Percentiles rank a stretch among this genome's conserved stretches.
phyloP scores from a whole-genome alignment of 768 basidiomycete genomes.

The Tylopilus balloui region DNA sequence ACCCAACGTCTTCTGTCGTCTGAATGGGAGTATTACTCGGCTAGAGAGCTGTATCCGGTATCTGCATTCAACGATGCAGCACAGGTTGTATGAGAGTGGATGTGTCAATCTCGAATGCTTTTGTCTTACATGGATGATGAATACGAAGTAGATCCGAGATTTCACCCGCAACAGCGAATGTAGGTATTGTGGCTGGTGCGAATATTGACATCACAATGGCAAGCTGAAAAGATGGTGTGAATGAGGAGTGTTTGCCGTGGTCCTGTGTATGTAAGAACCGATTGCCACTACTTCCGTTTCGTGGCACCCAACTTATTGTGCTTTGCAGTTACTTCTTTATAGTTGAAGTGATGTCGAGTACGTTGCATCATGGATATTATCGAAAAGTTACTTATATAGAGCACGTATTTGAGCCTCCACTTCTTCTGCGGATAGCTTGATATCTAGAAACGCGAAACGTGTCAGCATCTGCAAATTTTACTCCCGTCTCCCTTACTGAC shows the following conservation, averaged over 20 bases:
- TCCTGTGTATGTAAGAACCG: neutral
- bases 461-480: slow-evolving; percentile 7
- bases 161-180: slow-evolving; percentile 8
- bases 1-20: slow-evolving; percentile 5
- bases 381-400: slow-evolving; percentile 43
- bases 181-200: slow-evolving; percentile 4
- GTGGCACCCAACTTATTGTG: neutral
- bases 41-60: neutral
- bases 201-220: neutral
- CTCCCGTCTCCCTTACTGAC: slow-evolving; percentile 29
- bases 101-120: neutral
- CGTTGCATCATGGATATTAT: neutral
- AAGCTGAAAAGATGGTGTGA: neutral
- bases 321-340: neutral
- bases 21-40: slow-evolving; percentile 2
- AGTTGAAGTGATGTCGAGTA: neutral
- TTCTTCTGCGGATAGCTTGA: slow-evolving; percentile 70
- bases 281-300: neutral
- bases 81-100: neutral
- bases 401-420: slow-evolving; percentile 66
- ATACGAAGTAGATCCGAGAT: neutral
- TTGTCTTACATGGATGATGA: neutral
- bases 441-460: slow-evolving; percentile 47
- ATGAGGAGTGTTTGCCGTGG: neutral
- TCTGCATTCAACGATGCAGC: neutral